Base-by-base conservation (phyloP, 495 filamentous ascomycete species). In the Tuber aestivum region DNA sequence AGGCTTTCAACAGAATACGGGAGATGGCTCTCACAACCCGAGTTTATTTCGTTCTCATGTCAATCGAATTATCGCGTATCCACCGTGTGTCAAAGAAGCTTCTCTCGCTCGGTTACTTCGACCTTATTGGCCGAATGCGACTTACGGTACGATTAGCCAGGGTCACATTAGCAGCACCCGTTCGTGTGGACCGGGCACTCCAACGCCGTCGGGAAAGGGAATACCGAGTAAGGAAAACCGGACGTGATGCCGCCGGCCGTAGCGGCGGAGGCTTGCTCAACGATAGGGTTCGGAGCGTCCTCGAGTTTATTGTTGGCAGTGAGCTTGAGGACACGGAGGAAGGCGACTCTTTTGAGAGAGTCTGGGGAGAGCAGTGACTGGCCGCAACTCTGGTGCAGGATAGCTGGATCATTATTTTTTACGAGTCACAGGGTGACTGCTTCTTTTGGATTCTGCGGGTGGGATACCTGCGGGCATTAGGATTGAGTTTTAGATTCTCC, bases 161-260 rank as follows among this genome's bases (percentile, higher is more conserved):
- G 69, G 83, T 86, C 37, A 86, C 85, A 20, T 75, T 86, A 18
- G 85, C 85, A 1, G 83, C 85, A 2, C 85, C 85, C 6, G 84
- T 86, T 76, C 77, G 85, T 41, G 85, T 86, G 35, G 85, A 86
- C 76, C 83, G 85, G 21, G 85, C 85, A 3, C 70, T 86, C 70
- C 85, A 83, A 70, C 76, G 79, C 56, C 79, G 81, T 70, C 82
- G 84, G 78, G 85, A 86, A 70, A 81, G 83, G 32, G 83, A 84
- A 71, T 85, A 83, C 83, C 81, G 76, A 48, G 84, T 84, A 27
- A 85, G 83, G 72, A 80, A 78, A 38, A 85, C 83, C 3, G 85
- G 85, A 6, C 78, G 83, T 74, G 82, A 84, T 50, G 85, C 93
- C 72, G 91, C 87, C 61, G 95, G 92, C 10, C 91, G 5, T 0